Evolutionary conservation across 371 early-diverging fungal species (phyloP).

Genomic region (Umbelopsis sp.): DNA sequence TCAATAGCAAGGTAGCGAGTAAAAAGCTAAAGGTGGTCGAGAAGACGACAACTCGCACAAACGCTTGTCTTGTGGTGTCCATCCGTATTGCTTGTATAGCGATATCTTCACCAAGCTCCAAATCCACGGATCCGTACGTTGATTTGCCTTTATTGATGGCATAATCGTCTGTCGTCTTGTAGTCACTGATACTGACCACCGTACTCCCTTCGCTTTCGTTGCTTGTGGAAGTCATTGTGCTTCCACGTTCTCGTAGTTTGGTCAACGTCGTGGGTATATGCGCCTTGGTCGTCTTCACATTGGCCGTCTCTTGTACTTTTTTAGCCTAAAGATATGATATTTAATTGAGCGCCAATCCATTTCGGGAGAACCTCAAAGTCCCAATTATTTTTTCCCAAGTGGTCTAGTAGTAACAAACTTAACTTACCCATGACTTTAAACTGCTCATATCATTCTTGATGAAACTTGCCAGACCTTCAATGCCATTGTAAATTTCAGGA

Average conservation of each 20-base stretch:
- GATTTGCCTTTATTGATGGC: background rate
- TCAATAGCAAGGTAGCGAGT: too few species aligned
- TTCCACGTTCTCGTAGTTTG: background rate
- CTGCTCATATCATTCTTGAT: slow-evolving; percentile 11
- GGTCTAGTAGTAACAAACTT: background rate
- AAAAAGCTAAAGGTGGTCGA: too few species aligned
- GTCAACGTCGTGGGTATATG: background rate
- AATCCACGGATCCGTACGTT: background rate
- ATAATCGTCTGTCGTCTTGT: background rate
- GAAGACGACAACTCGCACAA: too few species aligned
- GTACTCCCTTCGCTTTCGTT: slow-evolving; percentile 15
- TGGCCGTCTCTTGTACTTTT: background rate
- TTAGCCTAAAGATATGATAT: background rate
- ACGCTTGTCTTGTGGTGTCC: too few species aligned
- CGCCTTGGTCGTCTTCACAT: background rate
- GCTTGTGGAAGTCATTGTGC: background rate
- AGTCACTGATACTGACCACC: background rate
- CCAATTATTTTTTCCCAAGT: too few species aligned
- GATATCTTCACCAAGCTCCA: background rate
- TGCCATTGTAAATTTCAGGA: slow-evolving; percentile 1
- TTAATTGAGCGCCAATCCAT: background rate
- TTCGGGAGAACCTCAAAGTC: background rate
- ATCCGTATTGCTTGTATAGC: background rate
- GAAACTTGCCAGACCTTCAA: background rate
- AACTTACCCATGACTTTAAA: background rate